These are phyloP conservation scores for Stephania japonica DNA, from an alignment of 164 flowering plant species.

Conservation along the genomic window DNA sequence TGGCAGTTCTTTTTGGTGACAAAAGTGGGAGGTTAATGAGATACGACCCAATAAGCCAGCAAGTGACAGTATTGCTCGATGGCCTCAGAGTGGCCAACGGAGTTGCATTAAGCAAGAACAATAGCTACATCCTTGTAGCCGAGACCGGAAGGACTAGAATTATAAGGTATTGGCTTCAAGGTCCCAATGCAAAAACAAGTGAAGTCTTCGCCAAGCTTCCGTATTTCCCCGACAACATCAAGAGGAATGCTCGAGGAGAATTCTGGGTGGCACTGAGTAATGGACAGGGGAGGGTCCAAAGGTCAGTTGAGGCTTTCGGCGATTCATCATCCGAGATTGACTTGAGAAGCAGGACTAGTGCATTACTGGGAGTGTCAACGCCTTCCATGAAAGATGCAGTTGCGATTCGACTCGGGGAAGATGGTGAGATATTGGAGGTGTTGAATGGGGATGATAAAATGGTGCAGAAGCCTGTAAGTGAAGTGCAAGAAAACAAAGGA, in stretches of 20 bases:
- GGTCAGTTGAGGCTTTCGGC: neutral
- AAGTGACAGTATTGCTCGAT: conserved; percentile 18
- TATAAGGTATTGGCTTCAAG: conserved; percentile 19
- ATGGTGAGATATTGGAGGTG: neutral
- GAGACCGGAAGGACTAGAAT: conserved; percentile 12
- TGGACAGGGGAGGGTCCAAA: neutral
- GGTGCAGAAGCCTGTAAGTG: conserved; percentile 25
- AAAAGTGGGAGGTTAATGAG: conserved; percentile 21
- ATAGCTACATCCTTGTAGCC: conserved; percentile 18
- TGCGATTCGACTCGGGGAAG: neutral
- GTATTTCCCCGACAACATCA: conserved; percentile 4
- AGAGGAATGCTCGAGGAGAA: conserved; percentile 3
- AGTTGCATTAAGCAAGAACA: conserved; percentile 23
- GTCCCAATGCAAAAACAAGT: neutral
- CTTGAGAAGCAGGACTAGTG: neutral
- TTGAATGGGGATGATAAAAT: neutral
- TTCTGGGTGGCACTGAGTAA: conserved; percentile 12
- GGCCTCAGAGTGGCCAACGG: conserved; percentile 19
- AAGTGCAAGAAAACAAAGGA: conserved; percentile 44
- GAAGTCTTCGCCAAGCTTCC: conserved; percentile 22
- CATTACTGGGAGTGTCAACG: no score
- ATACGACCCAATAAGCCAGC: conserved; percentile 19
- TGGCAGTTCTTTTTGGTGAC: conserved; percentile 23
- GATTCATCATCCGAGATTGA: no score
- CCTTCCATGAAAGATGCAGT: neutral